phyloP scores from a whole-genome alignment of 1,284 basidiomycete genomes.

The Moesziomyces aphidis region DNA sequence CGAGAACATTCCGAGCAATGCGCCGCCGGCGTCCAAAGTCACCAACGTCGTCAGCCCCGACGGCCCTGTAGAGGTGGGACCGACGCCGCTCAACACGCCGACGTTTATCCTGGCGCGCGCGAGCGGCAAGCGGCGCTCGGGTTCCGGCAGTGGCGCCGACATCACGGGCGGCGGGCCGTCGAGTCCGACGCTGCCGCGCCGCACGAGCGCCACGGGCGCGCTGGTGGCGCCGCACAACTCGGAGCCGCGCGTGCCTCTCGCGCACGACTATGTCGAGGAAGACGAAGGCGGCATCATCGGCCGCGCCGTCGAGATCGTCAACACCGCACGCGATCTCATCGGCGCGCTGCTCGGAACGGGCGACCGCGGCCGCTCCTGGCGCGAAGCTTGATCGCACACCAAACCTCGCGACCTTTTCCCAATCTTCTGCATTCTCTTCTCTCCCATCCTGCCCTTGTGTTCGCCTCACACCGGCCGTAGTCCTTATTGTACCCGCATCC shows the following conservation, averaged over 20 bases:
- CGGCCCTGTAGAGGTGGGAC: constrained; percentile 48
- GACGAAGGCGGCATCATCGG: constrained; percentile 65
- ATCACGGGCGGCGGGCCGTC: constrained; percentile 39
- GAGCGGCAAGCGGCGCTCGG: constrained; percentile 40
- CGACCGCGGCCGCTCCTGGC: constrained; percentile 48
- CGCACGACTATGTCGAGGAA: constrained; percentile 66
- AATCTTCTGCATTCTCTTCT: too few species aligned
- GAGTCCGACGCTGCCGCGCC: constrained; percentile 51
- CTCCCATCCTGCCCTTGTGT: too few species aligned
- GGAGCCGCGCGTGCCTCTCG: constrained; percentile 60
- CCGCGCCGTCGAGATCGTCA: constrained; percentile 65
- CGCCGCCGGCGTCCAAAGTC: constrained; percentile 19
- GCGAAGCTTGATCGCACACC: constrained; percentile 24
- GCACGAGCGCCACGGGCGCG: constrained; percentile 59
- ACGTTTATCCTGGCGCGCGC: constrained; percentile 55
- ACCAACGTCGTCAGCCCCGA: constrained; percentile 27
- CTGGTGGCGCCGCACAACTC: constrained; percentile 59
- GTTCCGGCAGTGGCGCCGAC: constrained; percentile 35
- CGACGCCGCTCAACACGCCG: constrained; percentile 65
- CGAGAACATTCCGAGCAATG: constrained; percentile 58
- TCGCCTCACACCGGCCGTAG: too few species aligned
- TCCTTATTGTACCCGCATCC: too few species aligned
- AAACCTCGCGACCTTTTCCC: not conserved
- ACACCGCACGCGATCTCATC: constrained; percentile 65
- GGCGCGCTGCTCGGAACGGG: constrained; percentile 57